Evolutionary conservation across 2,329 filamentous ascomycete genomes (phyloP), one percentile per base, ranked within the genome.

Genomic region (Fusarium sp.): DNA sequence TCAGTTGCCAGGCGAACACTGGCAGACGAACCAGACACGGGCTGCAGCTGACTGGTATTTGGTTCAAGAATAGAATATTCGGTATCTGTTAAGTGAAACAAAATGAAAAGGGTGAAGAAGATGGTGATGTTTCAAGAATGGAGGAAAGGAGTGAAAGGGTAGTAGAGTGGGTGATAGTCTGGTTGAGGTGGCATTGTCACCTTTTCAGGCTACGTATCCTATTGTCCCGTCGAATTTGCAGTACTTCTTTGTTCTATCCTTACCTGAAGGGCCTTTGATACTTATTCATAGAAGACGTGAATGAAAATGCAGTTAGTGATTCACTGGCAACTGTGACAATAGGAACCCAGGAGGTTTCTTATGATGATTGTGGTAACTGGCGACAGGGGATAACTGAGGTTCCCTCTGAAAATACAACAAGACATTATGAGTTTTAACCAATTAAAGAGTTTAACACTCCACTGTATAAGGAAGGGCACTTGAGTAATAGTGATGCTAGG

Each of bases 1-100:
- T 29, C 61, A 65, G 52, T 53, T 63, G 61, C 36, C 44, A 52
- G 47, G 15, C 28, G 44, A 36, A 41, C 41, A 38, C 44, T 54
- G 28, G 31, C 46, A 58, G 64, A 34, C 40, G 38, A 51, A 32
- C 36, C 34, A n/a, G 36, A 24, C n/a, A 34, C 31, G 12, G 19
- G n/a, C 13, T 11, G 35, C 10, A 28, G n/a, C 15, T 40, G 29
- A 11, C 25, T n/a, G 12, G 44, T 44, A 19, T 12, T n/a, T 11
- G 25, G 15, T 10, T 8, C 9, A 15, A 25, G 39, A 43, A 6
- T 10, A 24, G 31, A 13, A 11, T n/a, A 1, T 28, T 35, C 13
- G 15, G n/a, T 9, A 28, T 34, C 8, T 12, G 7, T 6, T 3
- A 12, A 24, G 24, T 1, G 10, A 22, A 7, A 36, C 13, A 13